These are phyloP conservation scores for Gillenia trifoliata DNA, from an alignment of 306 rosid species.

Conservation along the genomic window DNA sequence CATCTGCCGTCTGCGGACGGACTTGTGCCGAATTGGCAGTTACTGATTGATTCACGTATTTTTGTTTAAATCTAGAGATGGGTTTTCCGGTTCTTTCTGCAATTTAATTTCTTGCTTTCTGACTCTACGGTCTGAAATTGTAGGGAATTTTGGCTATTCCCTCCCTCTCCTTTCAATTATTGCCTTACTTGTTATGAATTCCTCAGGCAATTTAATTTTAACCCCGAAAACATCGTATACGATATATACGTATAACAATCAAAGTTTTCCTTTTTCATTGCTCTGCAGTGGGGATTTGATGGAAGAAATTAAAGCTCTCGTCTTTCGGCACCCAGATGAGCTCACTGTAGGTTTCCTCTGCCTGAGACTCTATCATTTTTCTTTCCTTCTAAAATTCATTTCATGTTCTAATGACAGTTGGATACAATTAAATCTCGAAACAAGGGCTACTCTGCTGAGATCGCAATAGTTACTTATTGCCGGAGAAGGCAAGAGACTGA, in stretches of 20 bases:
- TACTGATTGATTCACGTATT: not conserved
- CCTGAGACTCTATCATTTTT: not conserved
- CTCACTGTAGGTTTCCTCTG: slow-evolving; percentile 51
- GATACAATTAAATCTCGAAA: slow-evolving; percentile 62
- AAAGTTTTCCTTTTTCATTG: slow-evolving; percentile 20
- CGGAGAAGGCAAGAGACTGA: slow-evolving; percentile 41
- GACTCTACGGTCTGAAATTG: not conserved
- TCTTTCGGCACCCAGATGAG: slow-evolving; percentile 73
- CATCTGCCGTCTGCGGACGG: not conserved
- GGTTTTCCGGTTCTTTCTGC: not conserved
- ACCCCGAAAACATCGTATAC: not conserved
- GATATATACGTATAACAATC: not conserved
- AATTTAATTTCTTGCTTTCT: not conserved
- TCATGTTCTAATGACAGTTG: slow-evolving; percentile 40
- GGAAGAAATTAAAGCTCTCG: slow-evolving; percentile 72
- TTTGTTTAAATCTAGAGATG: not conserved
- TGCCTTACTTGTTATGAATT: not conserved
- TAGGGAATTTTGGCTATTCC: not conserved
- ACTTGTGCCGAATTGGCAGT: not conserved
- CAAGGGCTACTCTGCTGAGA: slow-evolving; percentile 71
- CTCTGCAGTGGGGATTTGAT: slow-evolving; percentile 66
- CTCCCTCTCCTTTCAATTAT: not conserved
- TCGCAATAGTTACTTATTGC: slow-evolving; percentile 70
- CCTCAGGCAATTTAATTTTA: not conserved
- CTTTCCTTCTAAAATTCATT: not conserved